Evolutionary conservation across 192 early-diverging fungal species (phyloP), one percentile per base, ranked within the genome.

Genomic region (Mortierella alpina): DNA sequence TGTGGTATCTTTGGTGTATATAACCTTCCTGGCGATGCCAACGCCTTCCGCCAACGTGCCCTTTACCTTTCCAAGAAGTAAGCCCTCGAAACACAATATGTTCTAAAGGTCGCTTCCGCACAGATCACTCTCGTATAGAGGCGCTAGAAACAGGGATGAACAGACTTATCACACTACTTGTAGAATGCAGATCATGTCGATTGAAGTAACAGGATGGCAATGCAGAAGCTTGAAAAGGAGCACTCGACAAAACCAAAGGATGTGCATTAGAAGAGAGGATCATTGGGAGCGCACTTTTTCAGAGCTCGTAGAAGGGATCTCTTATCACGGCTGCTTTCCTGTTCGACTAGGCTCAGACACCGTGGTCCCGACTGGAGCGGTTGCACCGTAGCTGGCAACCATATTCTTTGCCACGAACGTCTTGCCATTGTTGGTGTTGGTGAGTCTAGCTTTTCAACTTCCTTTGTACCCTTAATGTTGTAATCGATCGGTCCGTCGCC

Each of bases 331-430:
- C 15, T 46, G 10, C 0, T 5, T 22, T 15, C 46, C 39, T 47
- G 13, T 12, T 18, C 1, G 6, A 15, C 9, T 63, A 95, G 94
- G 79, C 84, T 99, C 55, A 91, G 98, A 74, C 98, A 99, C 82
- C 94, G 98, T 83, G 98, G 98, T 49, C 98, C 98, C n/a, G 96
- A 99, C 84, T 99, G 98, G 98, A 93, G 91, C 70, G 98, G 98
- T 45, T 94, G 95, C 86, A 88, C 87, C 42, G 84, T 94, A 47
- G 82, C 85, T 39, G 93, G 90, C 61, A 94, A 96, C 88, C 91
- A 91, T 86, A 93, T 99, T 72, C 75, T 99, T 56, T 95, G 94
- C 88, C 98, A 99, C 75, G 98, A 99, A 87, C 94, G 98, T 84
- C 85, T 99, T 61, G 98, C 98, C 49, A 99, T 99, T 72, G 98